Conservation (phyloP, 148 eudicot species). For the Dysphania ambrosioides region DNA sequence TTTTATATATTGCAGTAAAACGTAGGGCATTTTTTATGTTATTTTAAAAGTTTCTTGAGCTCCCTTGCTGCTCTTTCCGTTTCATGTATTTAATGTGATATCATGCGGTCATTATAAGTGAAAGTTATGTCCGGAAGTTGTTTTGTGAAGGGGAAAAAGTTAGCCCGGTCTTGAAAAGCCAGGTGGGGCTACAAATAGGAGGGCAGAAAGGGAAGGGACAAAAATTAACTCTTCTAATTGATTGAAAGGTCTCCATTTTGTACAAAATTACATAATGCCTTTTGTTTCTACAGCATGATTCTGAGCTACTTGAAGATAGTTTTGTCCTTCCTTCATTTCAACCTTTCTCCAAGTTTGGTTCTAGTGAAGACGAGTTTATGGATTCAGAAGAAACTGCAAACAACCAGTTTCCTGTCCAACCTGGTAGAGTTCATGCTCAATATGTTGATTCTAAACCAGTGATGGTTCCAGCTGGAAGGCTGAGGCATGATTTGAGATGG, state of each 20-base stretch:
- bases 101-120: neutral
- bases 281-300: conserved; percentile 61
- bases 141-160: too few relatives aligned
- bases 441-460: conserved; percentile 49
- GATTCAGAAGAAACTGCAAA: conserved; percentile 76
- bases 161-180: too few relatives aligned
- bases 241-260: neutral
- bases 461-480: conserved; percentile 43
- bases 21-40: too few relatives aligned
- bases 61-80: neutral
- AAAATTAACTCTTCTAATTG: neutral
- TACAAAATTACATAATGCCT: neutral
- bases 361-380: conserved; percentile 86
- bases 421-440: conserved; percentile 39
- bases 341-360: conserved; percentile 69
- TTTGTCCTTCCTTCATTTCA: conserved; percentile 66
- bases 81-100: neutral
- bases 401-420: conserved; percentile 40
- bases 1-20: too few relatives aligned
- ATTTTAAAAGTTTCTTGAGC: neutral
- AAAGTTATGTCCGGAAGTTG: neutral
- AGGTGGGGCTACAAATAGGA: too few relatives aligned
- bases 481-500: conserved; percentile 60
- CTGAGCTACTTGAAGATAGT: conserved; percentile 84
- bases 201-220: too few relatives aligned